Evolutionary conservation across 495 filamentous ascomycete species (phyloP).

Genomic region (Penicillium riverlandense): DNA sequence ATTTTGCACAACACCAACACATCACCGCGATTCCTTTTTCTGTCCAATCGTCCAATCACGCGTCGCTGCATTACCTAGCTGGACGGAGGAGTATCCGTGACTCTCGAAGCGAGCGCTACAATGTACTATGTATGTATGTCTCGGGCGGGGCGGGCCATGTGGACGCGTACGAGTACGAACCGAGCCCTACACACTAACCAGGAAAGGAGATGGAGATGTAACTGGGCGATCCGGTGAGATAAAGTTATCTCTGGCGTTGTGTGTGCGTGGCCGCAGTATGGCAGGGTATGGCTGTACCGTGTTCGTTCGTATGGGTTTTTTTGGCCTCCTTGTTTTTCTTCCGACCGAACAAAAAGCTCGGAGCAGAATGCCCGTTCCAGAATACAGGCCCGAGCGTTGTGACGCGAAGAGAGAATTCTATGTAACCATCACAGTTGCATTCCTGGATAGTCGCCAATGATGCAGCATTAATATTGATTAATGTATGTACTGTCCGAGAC

Average conservation of each 20-base stretch:
- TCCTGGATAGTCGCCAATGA: too few species aligned
- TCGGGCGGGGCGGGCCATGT: slow-evolving; percentile 15
- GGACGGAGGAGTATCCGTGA: slow-evolving; percentile 11
- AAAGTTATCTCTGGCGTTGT: not conserved
- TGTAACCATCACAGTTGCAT: too few species aligned
- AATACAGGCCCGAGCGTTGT: not conserved
- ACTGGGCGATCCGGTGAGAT: not conserved
- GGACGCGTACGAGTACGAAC: slow-evolving; percentile 24
- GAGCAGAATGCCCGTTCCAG: slow-evolving; percentile 4
- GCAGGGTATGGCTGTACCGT: too few species aligned
- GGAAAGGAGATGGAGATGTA: not conserved
- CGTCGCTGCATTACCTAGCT: slow-evolving; percentile 15
- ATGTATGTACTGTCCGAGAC: too few species aligned
- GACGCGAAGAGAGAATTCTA: too few species aligned
- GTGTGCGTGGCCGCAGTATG: too few species aligned
- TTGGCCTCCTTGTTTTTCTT: too few species aligned
- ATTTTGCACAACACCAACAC: not conserved
- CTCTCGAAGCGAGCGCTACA: too few species aligned
- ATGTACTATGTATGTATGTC: not conserved
- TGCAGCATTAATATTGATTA: too few species aligned
- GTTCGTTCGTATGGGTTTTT: too few species aligned
- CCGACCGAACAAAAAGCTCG: not conserved
- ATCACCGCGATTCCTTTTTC: not conserved
- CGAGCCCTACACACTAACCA: not conserved
- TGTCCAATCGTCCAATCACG: not conserved